These are phyloP conservation scores for Cymodocea nodosa DNA, from an alignment of 116 monocot genomes.

Conservation along the genomic window DNA sequence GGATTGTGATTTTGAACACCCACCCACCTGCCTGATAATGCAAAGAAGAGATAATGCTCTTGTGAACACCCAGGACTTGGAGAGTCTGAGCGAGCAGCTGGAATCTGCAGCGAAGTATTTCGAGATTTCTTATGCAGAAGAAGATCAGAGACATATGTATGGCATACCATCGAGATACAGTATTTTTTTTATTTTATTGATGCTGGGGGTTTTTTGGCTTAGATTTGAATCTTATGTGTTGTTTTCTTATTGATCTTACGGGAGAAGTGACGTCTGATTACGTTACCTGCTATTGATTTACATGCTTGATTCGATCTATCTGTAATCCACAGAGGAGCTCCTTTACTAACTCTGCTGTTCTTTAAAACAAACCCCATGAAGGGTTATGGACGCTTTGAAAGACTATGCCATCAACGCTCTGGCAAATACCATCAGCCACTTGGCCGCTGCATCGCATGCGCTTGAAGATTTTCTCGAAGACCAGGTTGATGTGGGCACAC, in stretches of 20 bases:
- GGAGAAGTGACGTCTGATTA: too few relatives aligned
- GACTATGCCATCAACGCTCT: constrained; percentile 84
- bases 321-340: neutral
- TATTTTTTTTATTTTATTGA: neutral
- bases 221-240: too few relatives aligned
- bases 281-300: too few relatives aligned
- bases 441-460: constrained; percentile 70
- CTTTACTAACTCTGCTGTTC: neutral
- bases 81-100: constrained; percentile 61
- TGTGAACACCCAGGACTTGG: constrained; percentile 53
- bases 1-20: neutral
- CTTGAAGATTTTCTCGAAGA: constrained; percentile 55
- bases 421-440: constrained; percentile 83
- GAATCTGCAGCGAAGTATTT: constrained; percentile 96
- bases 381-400: constrained; percentile 66
- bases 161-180: neutral
- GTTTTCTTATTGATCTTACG: too few relatives aligned
- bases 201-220: too few relatives aligned
- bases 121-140: constrained; percentile 56
- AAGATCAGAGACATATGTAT: constrained; percentile 67
- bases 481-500: constrained; percentile 26
- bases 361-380: constrained; percentile 13
- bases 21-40: too few relatives aligned
- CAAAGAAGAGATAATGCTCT: too few relatives aligned
- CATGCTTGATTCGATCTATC: too few relatives aligned